These are phyloP conservation scores for Ogataea hybrid DNA, from an alignment of 1,139 yeast species.

Conservation along the genomic window DNA sequence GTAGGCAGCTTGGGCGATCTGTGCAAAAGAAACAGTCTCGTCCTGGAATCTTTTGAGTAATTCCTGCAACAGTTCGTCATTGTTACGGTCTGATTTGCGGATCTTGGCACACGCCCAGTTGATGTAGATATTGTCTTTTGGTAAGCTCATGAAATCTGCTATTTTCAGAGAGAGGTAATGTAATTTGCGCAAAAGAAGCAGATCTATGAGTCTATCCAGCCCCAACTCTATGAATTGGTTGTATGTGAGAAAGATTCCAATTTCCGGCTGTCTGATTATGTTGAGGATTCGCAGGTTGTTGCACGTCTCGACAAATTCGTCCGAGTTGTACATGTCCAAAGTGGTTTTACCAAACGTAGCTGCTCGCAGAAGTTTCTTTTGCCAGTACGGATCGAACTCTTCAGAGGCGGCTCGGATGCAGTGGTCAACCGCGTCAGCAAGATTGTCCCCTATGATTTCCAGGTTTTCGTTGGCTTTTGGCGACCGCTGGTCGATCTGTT, in stretches of 20 bases:
- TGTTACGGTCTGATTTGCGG: constrained; percentile 47
- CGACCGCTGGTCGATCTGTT: constrained; percentile 64
- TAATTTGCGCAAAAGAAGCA: constrained; percentile 58
- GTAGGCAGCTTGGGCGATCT: constrained; percentile 67
- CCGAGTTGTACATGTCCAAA: constrained; percentile 52
- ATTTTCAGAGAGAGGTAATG: constrained; percentile 66
- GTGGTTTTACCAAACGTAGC: constrained; percentile 86
- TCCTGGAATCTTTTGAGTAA: constrained; percentile 46
- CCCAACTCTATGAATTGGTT: constrained; percentile 50
- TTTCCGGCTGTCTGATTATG: constrained; percentile 56
- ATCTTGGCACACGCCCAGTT: constrained; percentile 85
- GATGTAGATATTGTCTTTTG: constrained; percentile 57
- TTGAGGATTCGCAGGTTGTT: constrained; percentile 66
- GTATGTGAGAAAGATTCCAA: constrained; percentile 68
- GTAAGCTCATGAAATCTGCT: constrained; percentile 50
- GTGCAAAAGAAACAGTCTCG: constrained; percentile 51
- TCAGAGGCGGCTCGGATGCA: constrained; percentile 76
- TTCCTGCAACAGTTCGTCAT: constrained; percentile 57
- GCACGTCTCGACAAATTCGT: constrained; percentile 59
- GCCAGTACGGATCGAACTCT: constrained; percentile 77
- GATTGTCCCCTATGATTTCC: constrained; percentile 50
- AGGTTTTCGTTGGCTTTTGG: constrained; percentile 85
- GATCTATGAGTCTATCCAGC: constrained; percentile 51
- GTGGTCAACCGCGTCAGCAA: constrained; percentile 62
- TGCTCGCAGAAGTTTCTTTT: constrained; percentile 73